Percentiles rank a stretch among this genome's conserved stretches.
phyloP scores from a whole-genome alignment of 2,329 filamentous ascomycete species.

The Trichophyton equinum region DNA sequence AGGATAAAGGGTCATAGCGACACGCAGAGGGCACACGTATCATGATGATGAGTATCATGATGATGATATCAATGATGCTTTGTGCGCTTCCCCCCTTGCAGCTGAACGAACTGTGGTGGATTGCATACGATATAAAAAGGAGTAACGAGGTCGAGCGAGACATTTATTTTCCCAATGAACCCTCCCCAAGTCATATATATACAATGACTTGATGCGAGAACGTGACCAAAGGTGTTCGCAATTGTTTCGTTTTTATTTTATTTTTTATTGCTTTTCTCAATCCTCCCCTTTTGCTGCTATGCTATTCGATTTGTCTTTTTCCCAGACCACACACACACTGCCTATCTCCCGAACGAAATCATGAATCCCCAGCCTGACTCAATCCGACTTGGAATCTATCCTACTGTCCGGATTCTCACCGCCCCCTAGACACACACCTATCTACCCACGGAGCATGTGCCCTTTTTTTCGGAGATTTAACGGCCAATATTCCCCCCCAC shows the following conservation, averaged over 20 bases:
- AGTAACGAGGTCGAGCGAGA: neutral
- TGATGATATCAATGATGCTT: neutral
- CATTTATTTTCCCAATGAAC: neutral
- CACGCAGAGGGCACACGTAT: neutral
- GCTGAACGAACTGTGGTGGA: neutral
- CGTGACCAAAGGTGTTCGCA: neutral
- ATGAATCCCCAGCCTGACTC: neutral
- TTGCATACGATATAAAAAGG: neutral
- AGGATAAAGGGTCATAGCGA: conserved; percentile 1
- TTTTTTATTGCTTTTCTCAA: neutral
- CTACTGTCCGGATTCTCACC: neutral
- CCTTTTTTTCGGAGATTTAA: neutral
- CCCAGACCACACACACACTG: neutral
- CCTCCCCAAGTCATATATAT: neutral
- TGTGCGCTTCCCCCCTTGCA: neutral
- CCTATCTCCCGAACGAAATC: neutral
- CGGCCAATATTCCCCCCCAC: neutral
- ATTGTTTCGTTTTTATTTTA: neutral
- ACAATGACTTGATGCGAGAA: conserved; percentile 1
- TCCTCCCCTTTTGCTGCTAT: neutral
- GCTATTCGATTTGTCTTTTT: neutral
- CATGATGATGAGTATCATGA: neutral
- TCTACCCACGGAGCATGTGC: neutral
- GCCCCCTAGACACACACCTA: neutral
- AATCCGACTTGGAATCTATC: neutral